Conservation (phyloP, 257 asterid species). For the Nicotiana obtusifolia region DNA sequence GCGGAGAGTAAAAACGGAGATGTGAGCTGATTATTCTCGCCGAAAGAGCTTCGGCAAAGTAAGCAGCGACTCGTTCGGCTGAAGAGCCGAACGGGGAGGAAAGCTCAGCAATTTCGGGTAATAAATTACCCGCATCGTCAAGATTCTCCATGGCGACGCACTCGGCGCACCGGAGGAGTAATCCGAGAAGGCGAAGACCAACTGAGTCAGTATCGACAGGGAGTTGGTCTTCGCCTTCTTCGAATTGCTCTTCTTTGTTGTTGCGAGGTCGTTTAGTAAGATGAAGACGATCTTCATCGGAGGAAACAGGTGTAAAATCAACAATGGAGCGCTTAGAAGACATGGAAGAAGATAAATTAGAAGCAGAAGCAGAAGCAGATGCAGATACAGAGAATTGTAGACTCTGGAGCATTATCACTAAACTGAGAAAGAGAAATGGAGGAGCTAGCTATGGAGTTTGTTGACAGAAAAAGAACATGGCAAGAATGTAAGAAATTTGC, state of each 20-base stretch:
- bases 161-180: constrained; percentile 87
- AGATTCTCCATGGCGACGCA: constrained; percentile 71
- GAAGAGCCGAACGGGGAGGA: constrained; percentile 91
- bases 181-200: constrained; percentile 67
- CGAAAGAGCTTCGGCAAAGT: constrained; percentile 83
- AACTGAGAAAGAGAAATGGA: not conserved
- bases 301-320: not conserved
- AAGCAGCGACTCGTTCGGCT: constrained; percentile 89
- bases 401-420: not conserved
- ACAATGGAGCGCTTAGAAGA: constrained; percentile 6
- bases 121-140: constrained; percentile 53
- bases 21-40: constrained; percentile 64
- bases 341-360: constrained; percentile 4
- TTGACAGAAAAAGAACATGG: not conserved
- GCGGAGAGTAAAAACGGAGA: constrained; percentile 59
- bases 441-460: not conserved
- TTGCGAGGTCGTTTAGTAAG: constrained; percentile 7
- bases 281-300: not conserved
- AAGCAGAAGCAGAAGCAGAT: not conserved
- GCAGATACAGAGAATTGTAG: not conserved
- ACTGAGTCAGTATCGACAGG: constrained; percentile 32
- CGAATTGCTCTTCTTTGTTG: constrained; percentile 2
- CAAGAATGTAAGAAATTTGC: not conserved
- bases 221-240: not conserved
- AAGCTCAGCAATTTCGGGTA: constrained; percentile 80